Base-by-base conservation (phyloP, 768 basidiomycete genomes). In the Tulasnella sp. region DNA sequence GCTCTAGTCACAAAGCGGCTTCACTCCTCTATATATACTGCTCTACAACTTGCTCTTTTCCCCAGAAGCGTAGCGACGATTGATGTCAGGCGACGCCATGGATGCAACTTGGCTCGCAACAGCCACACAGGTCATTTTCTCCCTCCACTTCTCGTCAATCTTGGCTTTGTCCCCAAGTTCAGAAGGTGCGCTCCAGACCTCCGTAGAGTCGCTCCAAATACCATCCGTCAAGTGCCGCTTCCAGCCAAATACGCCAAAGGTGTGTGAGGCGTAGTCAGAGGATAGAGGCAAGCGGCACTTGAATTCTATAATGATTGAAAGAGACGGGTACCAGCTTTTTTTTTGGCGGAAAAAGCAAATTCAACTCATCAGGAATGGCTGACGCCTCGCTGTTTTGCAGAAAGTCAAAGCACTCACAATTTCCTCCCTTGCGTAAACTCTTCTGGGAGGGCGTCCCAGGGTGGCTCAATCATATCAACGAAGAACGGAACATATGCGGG, bases 71-170 rank as follows among this genome's bases (percentile, higher is more conserved):
- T 64, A 64, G n/a, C 58, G 58, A 25, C 29, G 6, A 15, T 64
- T 64, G 31, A 64, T 64, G 31, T 64, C 58, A 31, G 58, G 58
- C 29, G 58, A 64, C 9, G 58, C 58, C 58, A 64, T 64, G 31
- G 17, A 42, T 29, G 68, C 68, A 17, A 70, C 68, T 19, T 70
- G 68, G n/a, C 37, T 38, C 2, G 37, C 68, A n/a, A 70, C 68
- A 4, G 68, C 68, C n/a, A 70, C 68, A 34, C 68, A 70, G 8
- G 38, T 34, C 68, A 70, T 70, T n/a, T 70, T 70, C 40, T 70
- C 68, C 36, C 68, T 70, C 68, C 68, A 70, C 36, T 70, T 70
- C n/a, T 37, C 36, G 37, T 70, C 68, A 1, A 70, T 34, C 37
- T 70, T 37, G 37, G 19, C 37, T 36, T 70, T 6, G 2, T 64